Evolutionary conservation across 106 monocot species (phyloP), one percentile per base, ranked within the genome.

Genomic region (Hemerocallis citrina): DNA sequence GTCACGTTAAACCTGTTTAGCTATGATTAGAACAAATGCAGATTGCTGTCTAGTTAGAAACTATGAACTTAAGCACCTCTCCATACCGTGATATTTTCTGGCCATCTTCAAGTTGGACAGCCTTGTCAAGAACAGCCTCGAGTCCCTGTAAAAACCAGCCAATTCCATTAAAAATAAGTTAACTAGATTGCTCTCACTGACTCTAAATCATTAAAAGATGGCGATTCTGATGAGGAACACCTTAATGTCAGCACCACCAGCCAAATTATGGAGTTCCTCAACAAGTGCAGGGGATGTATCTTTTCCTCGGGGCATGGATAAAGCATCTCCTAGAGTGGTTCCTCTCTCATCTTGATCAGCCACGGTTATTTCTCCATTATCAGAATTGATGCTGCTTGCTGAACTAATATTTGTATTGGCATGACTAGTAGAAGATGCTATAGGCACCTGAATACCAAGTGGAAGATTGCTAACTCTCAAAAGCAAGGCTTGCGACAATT

Each of bases 181-280:
- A 27, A 61, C 42, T 61, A 61, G 33, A 61, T 27, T 29, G 42
- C 24, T 57, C 34, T 9, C 2, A 21, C 20, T 20, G 42, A 29
- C 7, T 9, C 12, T 23, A 41, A 4, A 27, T 40, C 42, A 24
- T 59, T 22, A 28, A 63, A 17, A 2, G 14, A 44, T 27, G 44
- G 34, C 21, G 9, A 42, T 62, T n/a, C 6, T 27, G 17, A 41
- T 42, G 62, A 62, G 44, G 35, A 34, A 10, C 31, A 98, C 96
- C 96, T 98, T 91, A 44, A 91, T 84, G 64, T 98, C 91, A 36
- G 96, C 96, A 77, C 91, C 96, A 65, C 79, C 96, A 73, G 96
- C 91, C 34, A 98, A 56, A 72, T 73, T 88, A 47, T 98, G 91
- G 14, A 98, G 81, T 68, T 79, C 91, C 71, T 98, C 96, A 43